Base-by-base conservation (phyloP, 2,329 filamentous ascomycete genomes). In the Coniochaeta prunicola region DNA sequence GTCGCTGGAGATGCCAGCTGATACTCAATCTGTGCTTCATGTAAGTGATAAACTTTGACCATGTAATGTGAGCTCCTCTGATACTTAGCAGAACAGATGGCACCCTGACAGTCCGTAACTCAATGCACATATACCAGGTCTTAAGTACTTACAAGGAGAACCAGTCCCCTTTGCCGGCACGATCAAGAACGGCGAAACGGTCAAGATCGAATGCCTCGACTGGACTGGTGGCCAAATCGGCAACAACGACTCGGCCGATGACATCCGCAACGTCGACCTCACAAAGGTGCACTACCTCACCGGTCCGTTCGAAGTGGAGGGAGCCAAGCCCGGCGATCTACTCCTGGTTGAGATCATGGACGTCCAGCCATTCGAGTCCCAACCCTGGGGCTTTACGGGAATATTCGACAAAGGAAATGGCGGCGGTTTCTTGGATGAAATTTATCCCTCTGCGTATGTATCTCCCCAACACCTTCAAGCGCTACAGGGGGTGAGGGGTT, bases 171-270 rank as follows among this genome's bases (percentile, higher is more conserved):
- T 82, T 59, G 81, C 80, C 56, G 89, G 80, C 33, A 85, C 81
- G 1, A 91, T 97, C 67, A 86, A 89, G 66, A 86, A 92, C 68
- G 88, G 87, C 31, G 92, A 96, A 74, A 90, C 90, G 0, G 92
- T 96, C 64, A 96, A 96, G 74, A 96, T 96, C 64, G 91, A 96
- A 78, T 96, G 92, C 68, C 78, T 94, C 8, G 91, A 96, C 75
- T 96, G 91, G 80, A 87, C 85, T 5, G 85, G 85, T 24, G 92
- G 92, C 1, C 92, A 96, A 67, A 96, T 96, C 67, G 81, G 83
- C 58, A 96, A 97, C 74, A 88, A 93, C 64, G 92, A 97, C 71
- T 89, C 82, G 33, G 92, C 92, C n/a, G 89, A 96, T 67, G 92
- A 97, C 68, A 76, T 96, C 59, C 85, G 86, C 61, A 87, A 94